These are phyloP conservation scores for Mucor sp. DNA, from an alignment of 371 early-diverging fungal species.

Conservation along the genomic window DNA sequence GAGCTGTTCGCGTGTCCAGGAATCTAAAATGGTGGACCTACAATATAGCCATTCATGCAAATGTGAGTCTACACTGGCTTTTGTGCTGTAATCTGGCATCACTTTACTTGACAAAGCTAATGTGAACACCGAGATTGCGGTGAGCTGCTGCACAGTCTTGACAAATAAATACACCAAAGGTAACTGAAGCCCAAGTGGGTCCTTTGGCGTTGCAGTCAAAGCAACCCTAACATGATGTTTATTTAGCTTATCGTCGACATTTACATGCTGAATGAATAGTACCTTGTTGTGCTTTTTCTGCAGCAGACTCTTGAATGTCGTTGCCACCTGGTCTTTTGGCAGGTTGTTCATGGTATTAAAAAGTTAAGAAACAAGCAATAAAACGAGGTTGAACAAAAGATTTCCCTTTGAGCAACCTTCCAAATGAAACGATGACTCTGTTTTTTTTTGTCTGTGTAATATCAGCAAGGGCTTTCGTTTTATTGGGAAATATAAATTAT, in stretches of 20 bases:
- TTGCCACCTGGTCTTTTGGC: slow-evolving; percentile 22
- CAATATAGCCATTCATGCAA: not conserved
- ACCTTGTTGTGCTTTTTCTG: slow-evolving; percentile 79
- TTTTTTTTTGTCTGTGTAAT: not conserved
- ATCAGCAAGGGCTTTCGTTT: not conserved
- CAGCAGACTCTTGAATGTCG: slow-evolving; percentile 73
- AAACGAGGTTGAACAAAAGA: not conserved
- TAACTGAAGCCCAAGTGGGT: slow-evolving; percentile 97
- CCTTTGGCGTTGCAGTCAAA: slow-evolving; percentile 96
- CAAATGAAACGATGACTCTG: not conserved
- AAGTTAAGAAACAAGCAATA: not conserved
- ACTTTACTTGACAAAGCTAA: slow-evolving; percentile 90
- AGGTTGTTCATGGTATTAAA: slow-evolving; percentile 8
- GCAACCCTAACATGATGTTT: slow-evolving; percentile 64
- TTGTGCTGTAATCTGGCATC: not conserved
- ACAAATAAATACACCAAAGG: slow-evolving; percentile 97
- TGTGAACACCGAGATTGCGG: slow-evolving; percentile 94
- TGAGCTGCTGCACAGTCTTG: slow-evolving; percentile 97
- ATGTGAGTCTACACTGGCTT: not conserved
- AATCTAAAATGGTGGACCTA: slow-evolving; percentile 84
- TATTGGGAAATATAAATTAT: not conserved
- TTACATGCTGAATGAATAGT: not conserved
- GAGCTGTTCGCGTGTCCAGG: slow-evolving; percentile 91
- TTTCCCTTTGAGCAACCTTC: not conserved
- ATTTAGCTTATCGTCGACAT: not conserved